phyloP scores from a whole-genome alignment of 2,329 filamentous ascomycete species.

The Pseudogymnoascus sp. region DNA sequence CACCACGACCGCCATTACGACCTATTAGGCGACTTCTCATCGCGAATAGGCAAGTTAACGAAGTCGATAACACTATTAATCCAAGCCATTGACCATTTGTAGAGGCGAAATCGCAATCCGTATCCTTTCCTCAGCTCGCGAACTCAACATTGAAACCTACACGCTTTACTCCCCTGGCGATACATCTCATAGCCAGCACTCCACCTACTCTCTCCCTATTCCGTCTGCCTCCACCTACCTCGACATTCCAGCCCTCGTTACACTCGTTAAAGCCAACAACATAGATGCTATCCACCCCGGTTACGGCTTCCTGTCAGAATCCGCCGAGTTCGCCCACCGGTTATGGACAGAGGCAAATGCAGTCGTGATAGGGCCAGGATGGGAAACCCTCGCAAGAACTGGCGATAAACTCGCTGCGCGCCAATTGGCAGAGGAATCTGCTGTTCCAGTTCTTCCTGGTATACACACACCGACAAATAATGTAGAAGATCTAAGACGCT shows the following conservation, averaged over 20 bases:
- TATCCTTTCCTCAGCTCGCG: conserved; percentile 50
- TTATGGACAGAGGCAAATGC: conserved; percentile 58
- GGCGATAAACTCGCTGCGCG: conserved; percentile 45
- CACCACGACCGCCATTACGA: conserved; percentile 9
- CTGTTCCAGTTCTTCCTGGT: conserved; percentile 62
- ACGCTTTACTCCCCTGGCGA: conserved; percentile 48
- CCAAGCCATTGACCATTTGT: neutral
- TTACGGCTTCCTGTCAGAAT: conserved; percentile 64
- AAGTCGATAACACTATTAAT: neutral
- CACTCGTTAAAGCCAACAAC: conserved; percentile 38
- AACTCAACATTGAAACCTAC: conserved; percentile 48
- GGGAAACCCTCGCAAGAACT: conserved; percentile 19
- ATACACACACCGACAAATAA: conserved; percentile 59
- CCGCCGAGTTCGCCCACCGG: conserved; percentile 57
- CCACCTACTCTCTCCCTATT: conserved; percentile 39
- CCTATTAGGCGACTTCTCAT: conserved; percentile 43
- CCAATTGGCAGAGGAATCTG: conserved; percentile 55
- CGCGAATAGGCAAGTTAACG: conserved; percentile 38
- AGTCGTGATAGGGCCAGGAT: conserved; percentile 61
- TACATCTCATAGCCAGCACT: conserved; percentile 43
- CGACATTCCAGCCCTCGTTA: conserved; percentile 39
- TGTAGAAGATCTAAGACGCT: conserved; percentile 48
- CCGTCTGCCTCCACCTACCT: conserved; percentile 44
- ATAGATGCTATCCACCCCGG: conserved; percentile 63
- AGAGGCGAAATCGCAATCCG: conserved; percentile 58